Evolutionary conservation across 1,284 basidiomycete species (phyloP), one percentile per base, ranked within the genome.

Genomic region (Fistulinella cinereoalba): DNA sequence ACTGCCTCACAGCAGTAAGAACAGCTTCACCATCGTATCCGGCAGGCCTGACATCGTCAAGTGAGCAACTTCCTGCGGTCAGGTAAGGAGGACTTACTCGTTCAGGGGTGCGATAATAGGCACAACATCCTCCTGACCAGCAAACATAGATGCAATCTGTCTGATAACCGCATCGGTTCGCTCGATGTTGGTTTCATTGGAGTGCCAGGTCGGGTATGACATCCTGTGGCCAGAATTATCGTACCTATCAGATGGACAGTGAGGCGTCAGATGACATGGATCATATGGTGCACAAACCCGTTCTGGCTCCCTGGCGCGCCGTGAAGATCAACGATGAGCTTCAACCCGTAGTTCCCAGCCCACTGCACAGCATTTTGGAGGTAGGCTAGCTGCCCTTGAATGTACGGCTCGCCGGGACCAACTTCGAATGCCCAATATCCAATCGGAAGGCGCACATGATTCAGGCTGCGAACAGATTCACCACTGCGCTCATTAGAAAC

Each of bases 351-450:
- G 24, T 81, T 79, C 18, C 71, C 61, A 4, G 92, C 91, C 94
- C 94, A 97, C 3, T 65, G 68, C 34, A 92, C 79, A 0, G 92
- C 93, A 41, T 80, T 76, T 50, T 73, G 61, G n/a, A 89, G 69
- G 68, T 88, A 91, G 16, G 81, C 74, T 38, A 85, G 68, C 64
- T 91, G 88, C 16, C 92, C 89, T 71, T 85, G 81, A 53, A 92
- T 80, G 69, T 82, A 97, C 0, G 92, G 92, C 60, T 96, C 92
- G 9, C 85, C 91, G 4, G 71, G 71, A 15, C 78, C 77, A 19
- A 89, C 81, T 44, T 94, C 88, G 56, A 90, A 92, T 1, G 93
- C 93, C 94, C 94, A 97, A 66, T 86, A 92, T 19, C 90, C 90
- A 52, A 97, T 88, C 3, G 93, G 93, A 32, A 97, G 70, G 31